A percentile compares a stretch with the other conserved stretches of the same genome.
These are phyloP conservation scores for Diaporthe aspalathi DNA, from an alignment of 2,329 filamentous ascomycete species.

Conservation along the genomic window DNA sequence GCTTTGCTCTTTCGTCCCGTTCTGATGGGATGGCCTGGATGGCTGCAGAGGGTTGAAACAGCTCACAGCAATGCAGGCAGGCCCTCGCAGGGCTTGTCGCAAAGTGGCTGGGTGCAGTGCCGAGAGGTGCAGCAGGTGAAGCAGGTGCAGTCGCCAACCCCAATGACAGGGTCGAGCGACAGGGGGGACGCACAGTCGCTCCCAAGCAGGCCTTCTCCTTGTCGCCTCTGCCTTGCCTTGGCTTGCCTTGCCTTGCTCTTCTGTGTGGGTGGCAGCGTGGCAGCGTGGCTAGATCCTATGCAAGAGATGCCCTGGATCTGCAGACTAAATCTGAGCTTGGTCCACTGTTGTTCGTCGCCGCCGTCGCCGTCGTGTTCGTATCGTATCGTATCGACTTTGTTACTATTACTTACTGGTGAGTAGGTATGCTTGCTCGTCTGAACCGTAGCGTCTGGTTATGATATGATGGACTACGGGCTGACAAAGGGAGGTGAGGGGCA, in stretches of 20 bases:
- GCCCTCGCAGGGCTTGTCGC: slow-evolving; percentile 25
- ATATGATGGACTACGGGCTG: neutral
- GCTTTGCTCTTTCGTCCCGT: too few relatives aligned
- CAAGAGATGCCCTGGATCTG: slow-evolving; percentile 1
- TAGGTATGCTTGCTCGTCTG: neutral
- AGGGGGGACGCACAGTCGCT: slow-evolving; percentile 12
- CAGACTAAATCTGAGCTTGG: slow-evolving; percentile 6
- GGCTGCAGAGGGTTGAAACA: slow-evolving; percentile 22
- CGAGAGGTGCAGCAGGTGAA: slow-evolving; percentile 29
- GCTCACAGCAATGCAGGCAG: slow-evolving; percentile 26
- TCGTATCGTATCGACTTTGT: slow-evolving; percentile 5
- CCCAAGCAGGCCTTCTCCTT: slow-evolving; percentile 22
- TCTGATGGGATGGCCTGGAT: neutral
- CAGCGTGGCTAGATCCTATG: slow-evolving; percentile 4
- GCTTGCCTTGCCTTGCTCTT: too few relatives aligned
- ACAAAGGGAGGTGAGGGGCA: neutral
- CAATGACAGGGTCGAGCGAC: neutral
- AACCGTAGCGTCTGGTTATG: neutral
- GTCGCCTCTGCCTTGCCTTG: neutral
- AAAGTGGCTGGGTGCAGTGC: slow-evolving; percentile 31
- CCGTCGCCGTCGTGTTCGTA: neutral
- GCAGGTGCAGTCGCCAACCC: slow-evolving; percentile 21
- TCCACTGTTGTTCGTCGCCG: too few relatives aligned
- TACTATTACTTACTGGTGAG: too few relatives aligned
- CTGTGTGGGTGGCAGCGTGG: too few relatives aligned